Percentiles rank a stretch among this genome's conserved stretches.
phyloP scores from a whole-genome alignment of 1,139 yeast species.

The Yamadazyma kanchanaburiensis region DNA sequence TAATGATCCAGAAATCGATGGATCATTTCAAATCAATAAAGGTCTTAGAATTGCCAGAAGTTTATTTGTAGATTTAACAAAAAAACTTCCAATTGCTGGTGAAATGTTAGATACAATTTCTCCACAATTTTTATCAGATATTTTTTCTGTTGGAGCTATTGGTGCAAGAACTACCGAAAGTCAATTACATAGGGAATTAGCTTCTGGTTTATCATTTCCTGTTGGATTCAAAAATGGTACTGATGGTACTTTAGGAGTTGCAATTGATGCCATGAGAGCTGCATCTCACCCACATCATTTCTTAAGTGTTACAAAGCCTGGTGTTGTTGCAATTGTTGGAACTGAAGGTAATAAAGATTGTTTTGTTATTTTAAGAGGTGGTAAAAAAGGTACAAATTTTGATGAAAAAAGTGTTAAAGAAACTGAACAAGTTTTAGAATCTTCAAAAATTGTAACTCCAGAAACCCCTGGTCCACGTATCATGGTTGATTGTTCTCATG shows the following conservation, averaged over 20 bases:
- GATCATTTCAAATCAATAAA: slow-evolving; percentile 90
- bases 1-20: slow-evolving; percentile 94
- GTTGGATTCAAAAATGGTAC: slow-evolving; percentile 98
- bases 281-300: slow-evolving; percentile 93
- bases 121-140: slow-evolving; percentile 94
- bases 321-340: slow-evolving; percentile 92
- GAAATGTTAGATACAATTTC: slow-evolving; percentile 98
- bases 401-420: slow-evolving; percentile 70
- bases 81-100: slow-evolving; percentile 82
- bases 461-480: slow-evolving; percentile 59
- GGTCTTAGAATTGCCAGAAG: slow-evolving; percentile 87
- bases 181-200: slow-evolving; percentile 94
- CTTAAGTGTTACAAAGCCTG: slow-evolving; percentile 95
- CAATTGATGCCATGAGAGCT: slow-evolving; percentile 90
- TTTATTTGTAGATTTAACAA: slow-evolving; percentile 80
- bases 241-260: slow-evolving; percentile 91
- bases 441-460: slow-evolving; percentile 51
- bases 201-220: slow-evolving; percentile 96
- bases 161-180: slow-evolving; percentile 99
- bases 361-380: slow-evolving; percentile 92
- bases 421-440: slow-evolving; percentile 62
- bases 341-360: slow-evolving; percentile 92
- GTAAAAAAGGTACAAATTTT: slow-evolving; percentile 89
- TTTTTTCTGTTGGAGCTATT: slow-evolving; percentile 92
- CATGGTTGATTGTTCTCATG: slow-evolving; percentile 98